Base-by-base conservation (phyloP, 768 basidiomycete species). In the Naganishia antarctica region DNA sequence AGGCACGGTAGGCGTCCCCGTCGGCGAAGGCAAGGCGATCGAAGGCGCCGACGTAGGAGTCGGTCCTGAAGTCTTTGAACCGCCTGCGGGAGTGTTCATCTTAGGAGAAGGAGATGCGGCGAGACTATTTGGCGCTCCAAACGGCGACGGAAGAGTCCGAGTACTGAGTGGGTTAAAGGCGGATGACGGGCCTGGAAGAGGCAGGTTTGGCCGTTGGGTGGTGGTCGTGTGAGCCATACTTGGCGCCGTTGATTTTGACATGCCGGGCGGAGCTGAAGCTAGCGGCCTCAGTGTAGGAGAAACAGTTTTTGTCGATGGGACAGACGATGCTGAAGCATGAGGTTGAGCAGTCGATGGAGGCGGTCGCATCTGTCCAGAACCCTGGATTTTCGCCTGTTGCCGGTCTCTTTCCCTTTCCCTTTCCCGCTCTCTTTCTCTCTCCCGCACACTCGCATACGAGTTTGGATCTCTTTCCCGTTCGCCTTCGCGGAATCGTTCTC, bases 341-440 rank as follows among this genome's bases (percentile, higher is more conserved):
- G 49, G 5, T n/a, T 29, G 31, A 51, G 31, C 29, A 9, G 50
- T 32, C 29, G 50, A 51, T 5, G 50, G 32, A 32, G 50, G 50
- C 1, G 50, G 50, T 51, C 31, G 29, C 50, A 51, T 51, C 31
- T 51, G 50, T n/a, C n/a, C n/a, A n/a, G n/a, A n/a, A n/a, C n/a
- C n/a, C n/a, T n/a, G n/a, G n/a, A n/a, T n/a, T n/a, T n/a, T n/a
- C 31, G 50, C 18, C 31, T 51, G 50, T 5, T 5, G 37, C 26
- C 40, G 34, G 21, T 21, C 21, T n/a, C 40, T 32, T n/a, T 53
- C 41, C 29, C 44, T 29, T 46, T 64, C 44, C 32, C 63, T 21
- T 26, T 58, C 53, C 21, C 63, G 41, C 11, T 64, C 61, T 44
- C 47, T 63, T 18, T 63, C 46, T 37, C 61, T 49, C 26, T 45